A percentile compares a stretch with the other conserved stretches of the same genome.
Conservation (phyloP, 208 protist species). For the Leishmania mexicana region DNA sequence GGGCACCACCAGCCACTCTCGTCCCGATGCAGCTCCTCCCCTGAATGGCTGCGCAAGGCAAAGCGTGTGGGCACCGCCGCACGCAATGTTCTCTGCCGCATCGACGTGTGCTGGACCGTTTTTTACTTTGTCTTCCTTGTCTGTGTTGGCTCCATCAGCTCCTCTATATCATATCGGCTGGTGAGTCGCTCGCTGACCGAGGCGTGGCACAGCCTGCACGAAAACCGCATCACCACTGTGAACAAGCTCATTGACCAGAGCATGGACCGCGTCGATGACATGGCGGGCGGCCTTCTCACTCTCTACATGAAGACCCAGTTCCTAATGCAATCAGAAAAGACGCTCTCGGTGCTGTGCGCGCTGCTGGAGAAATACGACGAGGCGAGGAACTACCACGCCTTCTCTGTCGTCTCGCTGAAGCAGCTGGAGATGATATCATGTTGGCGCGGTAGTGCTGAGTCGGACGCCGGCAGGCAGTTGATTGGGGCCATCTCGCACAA, state of each 20-base stretch:
- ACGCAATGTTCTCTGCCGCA: constrained; percentile 5
- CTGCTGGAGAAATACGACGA: neutral
- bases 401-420: neutral
- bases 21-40: neutral
- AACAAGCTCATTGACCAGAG: neutral
- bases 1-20: neutral
- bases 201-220: constrained; percentile 6
- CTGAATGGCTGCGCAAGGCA: neutral
- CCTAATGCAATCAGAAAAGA: neutral
- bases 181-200: constrained; percentile 3
- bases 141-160: neutral
- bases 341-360: neutral
- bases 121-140: constrained; percentile 7
- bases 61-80: neutral
- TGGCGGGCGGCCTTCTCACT: neutral
- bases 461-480: neutral
- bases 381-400: neutral
- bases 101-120: constrained; percentile 9
- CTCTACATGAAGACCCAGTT: neutral
- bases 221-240: constrained; percentile 7
- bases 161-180: neutral
- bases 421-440: constrained; percentile 8
- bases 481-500: constrained; percentile 14
- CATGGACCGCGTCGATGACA: neutral
- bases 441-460: neutral